Base-by-base conservation (phyloP, 2,329 filamentous ascomycete species). In the Cladosporium cucumerinum region DNA sequence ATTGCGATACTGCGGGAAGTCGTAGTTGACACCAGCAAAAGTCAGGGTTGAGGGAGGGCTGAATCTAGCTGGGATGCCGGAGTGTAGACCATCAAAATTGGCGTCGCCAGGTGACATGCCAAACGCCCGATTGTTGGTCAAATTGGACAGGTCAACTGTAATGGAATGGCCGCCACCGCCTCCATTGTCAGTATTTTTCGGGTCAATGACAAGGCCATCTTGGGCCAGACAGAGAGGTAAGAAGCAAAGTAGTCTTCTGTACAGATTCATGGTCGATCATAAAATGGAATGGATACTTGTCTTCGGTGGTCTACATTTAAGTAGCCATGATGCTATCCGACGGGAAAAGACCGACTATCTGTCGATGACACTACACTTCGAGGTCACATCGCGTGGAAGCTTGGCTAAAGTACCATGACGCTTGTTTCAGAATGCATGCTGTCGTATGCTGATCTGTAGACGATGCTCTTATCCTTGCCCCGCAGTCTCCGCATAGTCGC, bases 81-180 rank as follows among this genome's bases (percentile, higher is more conserved):
- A 70, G 69, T 76, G 70, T 2, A 72, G 48, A n/a, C 72, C 75
- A 66, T 78, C 77, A 55, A 75, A 78, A 51, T 74, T 66, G 0
- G 77, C 75, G 57, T 78, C 76, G 49, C 74, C 74, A 10, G 76
- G 73, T 11, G 65, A 70, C 67, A 75, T 70, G 7, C 72, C 77
- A 68, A 78, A 79, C 0, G 71, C 77, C 28, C 75, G 72, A 57
- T 78, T 79, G 66, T 78, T 76, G 67, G 72, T 68, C 46, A 73
- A 61, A 30, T 34, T 25, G 25, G 72, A 69, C 12, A 75, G 63
- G 58, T 74, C 72, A 12, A 75, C 62, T 1, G 67, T 64, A 3
- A 73, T 30, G 4, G 73, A 72, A 25, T 67, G 62, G 46, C 66
- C 65, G 25, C 51, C 43, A 30, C 64, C 66, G 26, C 66, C 66